phyloP scores from a whole-genome alignment of 2,329 filamentous ascomycete genomes.

The Podosphaera xanthii region DNA sequence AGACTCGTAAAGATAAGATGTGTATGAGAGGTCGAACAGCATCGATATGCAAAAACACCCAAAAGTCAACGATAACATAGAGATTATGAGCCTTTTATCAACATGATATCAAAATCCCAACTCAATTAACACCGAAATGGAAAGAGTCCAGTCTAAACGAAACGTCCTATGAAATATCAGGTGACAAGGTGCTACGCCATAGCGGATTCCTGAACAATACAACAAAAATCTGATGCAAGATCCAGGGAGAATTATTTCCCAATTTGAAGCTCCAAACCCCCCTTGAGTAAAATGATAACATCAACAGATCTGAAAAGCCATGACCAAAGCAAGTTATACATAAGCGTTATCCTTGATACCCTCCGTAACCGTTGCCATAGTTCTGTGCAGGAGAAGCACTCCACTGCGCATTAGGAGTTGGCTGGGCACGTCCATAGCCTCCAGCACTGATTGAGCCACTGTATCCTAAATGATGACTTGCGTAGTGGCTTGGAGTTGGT shows the following conservation, averaged over 20 bases:
- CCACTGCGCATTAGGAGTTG: slow-evolving; percentile 17
- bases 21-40: slow-evolving; percentile 11
- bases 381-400: slow-evolving; percentile 33
- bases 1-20: slow-evolving; percentile 15
- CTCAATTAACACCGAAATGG: slow-evolving; percentile 11
- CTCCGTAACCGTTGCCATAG: slow-evolving; percentile 37
- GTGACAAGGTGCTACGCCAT: slow-evolving; percentile 11
- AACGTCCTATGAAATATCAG: slow-evolving; percentile 14
- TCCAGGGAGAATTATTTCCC: slow-evolving; percentile 8
- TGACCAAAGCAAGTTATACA: slow-evolving; percentile 1
- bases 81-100: slow-evolving; percentile 15
- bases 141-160: slow-evolving; percentile 14
- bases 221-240: slow-evolving; percentile 7
- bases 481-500: slow-evolving; percentile 38
- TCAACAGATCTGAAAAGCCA: slow-evolving; percentile 4
- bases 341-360: slow-evolving; percentile 32
- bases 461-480: slow-evolving; percentile 48
- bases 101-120: slow-evolving; percentile 14
- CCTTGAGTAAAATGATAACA: slow-evolving; percentile 7
- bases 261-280: slow-evolving; percentile 11
- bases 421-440: slow-evolving; percentile 57
- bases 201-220: slow-evolving; percentile 7
- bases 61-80: slow-evolving; percentile 14
- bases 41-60: slow-evolving; percentile 11
- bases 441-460: slow-evolving; percentile 53